Evolutionary conservation across 495 filamentous ascomycete species (phyloP), one percentile per base, ranked within the genome.

Genomic region (Eremomyces bilateralis): DNA sequence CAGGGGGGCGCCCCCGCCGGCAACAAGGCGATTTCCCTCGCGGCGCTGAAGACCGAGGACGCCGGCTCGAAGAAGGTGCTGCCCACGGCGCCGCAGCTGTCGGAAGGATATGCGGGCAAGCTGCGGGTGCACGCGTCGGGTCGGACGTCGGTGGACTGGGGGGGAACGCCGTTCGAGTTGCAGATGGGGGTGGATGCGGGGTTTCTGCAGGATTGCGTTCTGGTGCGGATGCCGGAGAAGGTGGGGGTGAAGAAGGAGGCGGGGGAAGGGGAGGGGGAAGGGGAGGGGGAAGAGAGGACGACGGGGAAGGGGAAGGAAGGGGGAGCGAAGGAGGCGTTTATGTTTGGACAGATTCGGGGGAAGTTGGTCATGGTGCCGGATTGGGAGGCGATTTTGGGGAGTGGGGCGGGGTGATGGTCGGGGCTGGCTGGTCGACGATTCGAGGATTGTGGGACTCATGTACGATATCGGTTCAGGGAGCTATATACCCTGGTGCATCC

Each of bases 81-180:
- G 31, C 17, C 3, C 10, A 36, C 13, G 29, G 22, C 10, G 29
- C 35, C 25, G 18, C 35, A 18, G 15, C 30, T 17, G 20, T 17
- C 4, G n/a, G n/a, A n/a, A n/a, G n/a, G n/a, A n/a, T n/a, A n/a
- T 35, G 58, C 69, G 3, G 72, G 72, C 20, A 67, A 66, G 41
- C 49, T 77, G 21, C 51, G 65, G 20, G 60, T 77, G 15, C 61
- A 67, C 40, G 57, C 67, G 46, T 70, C 64, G 5, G 72, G 72
- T 35, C 61, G 59, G 27, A 61, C 63, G 1, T 65, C 69, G 36
- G 46, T 77, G 20, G 54, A 57, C 38, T 77, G 71, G 71, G 71
- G 70, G 12, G 69, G 69, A 3, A 57, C 53, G 27, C 54, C 37
- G 24, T 40, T 74, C 39, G 48, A 53, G 19, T 13, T 75, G 30